Base-by-base conservation (phyloP, 257 asterid genomes). In the Scutellaria galericulata region DNA sequence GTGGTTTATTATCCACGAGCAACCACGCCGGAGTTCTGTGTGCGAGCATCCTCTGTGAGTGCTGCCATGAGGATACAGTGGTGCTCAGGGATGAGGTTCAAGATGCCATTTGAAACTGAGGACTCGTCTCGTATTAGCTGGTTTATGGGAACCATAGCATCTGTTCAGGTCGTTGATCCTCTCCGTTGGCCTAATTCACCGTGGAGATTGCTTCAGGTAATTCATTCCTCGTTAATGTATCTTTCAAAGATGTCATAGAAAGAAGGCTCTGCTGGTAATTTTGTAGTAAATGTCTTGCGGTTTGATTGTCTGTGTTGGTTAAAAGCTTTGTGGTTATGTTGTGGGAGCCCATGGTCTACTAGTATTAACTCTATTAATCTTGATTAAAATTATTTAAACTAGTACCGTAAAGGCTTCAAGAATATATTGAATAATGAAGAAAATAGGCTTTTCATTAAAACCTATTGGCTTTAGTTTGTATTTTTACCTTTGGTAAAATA, bases 41-140 rank as follows among this genome's bases (percentile, higher is more conserved):
- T 86, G 53, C 81, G 83, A 57, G 85, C 88, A 7, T 83, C 88
- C 0, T 59, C 83, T 37, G 82, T 85, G 69, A 71, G 65, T 64
- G 72, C 78, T 52, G 84, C 86, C 31, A 74, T 83, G 85, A 78
- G 86, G 74, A 70, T 76, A 13, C 74, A 78, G 71, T 83, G 88
- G 90, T 81, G 72, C 27, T 40, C 83, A 2, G 90, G 90, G 35
- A 81, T 83, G 86, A 86, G 85, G 78, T 86, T 86, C 75, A 86
- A 83, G 81, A 86, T 86, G 90, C 76, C 86, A 0, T 79, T 86
- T 66, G 90, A 86, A 59, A 83, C 84, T 0, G 88, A 86, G 77
- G 88, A 86, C 56, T 79, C 83, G 2, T 81, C 88, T 0, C 62
- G 86, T 40, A 83, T 81, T 40, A 83, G 86, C 75, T 86, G 88